These are phyloP conservation scores for Teratosphaeria pseudoeucalypti DNA, from an alignment of 2,329 filamentous ascomycete genomes.

Conservation along the genomic window DNA sequence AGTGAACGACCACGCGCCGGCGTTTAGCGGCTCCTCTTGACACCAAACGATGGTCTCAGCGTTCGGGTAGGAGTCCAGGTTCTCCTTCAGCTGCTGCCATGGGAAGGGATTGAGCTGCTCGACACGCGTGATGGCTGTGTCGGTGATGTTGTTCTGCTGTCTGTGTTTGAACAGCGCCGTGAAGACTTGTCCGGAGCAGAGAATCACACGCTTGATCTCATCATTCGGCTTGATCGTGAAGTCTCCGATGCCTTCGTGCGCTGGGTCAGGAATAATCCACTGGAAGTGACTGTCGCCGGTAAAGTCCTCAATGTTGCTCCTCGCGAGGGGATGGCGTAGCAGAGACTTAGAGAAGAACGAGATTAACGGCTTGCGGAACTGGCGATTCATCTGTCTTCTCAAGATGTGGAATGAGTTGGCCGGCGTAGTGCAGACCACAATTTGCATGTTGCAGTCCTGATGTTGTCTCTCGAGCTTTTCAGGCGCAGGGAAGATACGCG, in stretches of 20 bases:
- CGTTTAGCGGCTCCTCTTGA: conserved; percentile 96
- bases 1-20: conserved; percentile 92
- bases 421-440: conserved; percentile 93
- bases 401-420: conserved; percentile 94
- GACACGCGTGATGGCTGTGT: conserved; percentile 87
- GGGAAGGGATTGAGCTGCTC: conserved; percentile 99
- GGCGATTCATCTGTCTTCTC: conserved; percentile 93
- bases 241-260: conserved; percentile 57
- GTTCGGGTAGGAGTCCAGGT: conserved; percentile 93
- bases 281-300: conserved; percentile 84
- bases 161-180: conserved; percentile 84
- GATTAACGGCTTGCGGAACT: conserved; percentile 96
- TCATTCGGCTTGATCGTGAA: conserved; percentile 61
- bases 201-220: conserved; percentile 84
- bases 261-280: conserved; percentile 89
- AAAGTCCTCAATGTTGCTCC: conserved; percentile 85
- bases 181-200: conserved; percentile 94
- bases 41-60: conserved; percentile 95
- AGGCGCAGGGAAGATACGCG: conserved; percentile 74
- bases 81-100: conserved; percentile 92
- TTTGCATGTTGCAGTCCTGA: conserved; percentile 99
- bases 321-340: conserved; percentile 84
- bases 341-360: conserved; percentile 98
- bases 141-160: conserved; percentile 71
- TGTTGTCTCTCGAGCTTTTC: conserved; percentile 94